Evolutionary conservation across 805 yeast species (phyloP).

Genomic region (Schwanniomyces polymorphus): DNA sequence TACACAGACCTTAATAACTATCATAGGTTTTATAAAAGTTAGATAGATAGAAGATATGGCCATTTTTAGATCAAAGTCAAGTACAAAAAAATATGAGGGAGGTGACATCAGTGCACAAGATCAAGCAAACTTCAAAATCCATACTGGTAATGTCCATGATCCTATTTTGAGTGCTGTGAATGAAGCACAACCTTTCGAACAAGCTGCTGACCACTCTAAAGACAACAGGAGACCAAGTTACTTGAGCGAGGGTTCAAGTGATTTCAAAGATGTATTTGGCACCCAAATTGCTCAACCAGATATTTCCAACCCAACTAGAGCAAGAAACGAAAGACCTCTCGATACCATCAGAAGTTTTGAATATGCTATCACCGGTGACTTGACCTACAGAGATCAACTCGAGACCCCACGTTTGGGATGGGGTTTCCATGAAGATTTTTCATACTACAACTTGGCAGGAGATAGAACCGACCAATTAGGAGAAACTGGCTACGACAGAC

Average conservation of each 20-base stretch:
- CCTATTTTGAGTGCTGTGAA: conserved; percentile 92
- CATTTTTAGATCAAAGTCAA: conserved; percentile 30
- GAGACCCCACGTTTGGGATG: conserved; percentile 82
- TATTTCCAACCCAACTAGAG: conserved; percentile 88
- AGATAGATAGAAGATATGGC: conserved; percentile 19
- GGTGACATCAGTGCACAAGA: conserved; percentile 24
- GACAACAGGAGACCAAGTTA: conserved; percentile 42
- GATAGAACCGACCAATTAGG: conserved; percentile 26
- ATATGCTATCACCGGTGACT: conserved; percentile 90
- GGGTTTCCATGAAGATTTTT: conserved; percentile 82
- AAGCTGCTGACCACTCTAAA: conserved; percentile 32
- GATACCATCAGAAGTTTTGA: conserved; percentile 95
- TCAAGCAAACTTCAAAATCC: conserved; percentile 51
- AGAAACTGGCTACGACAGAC: conserved; percentile 34
- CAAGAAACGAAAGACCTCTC: conserved; percentile 93
- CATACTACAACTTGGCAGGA: conserved; percentile 44
- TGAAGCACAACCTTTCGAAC: conserved; percentile 94
- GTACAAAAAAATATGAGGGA: conserved; percentile 24
- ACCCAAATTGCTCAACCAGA: conserved; percentile 76
- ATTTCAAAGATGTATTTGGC: conserved; percentile 83
- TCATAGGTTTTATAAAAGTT: background rate
- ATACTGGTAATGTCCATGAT: conserved; percentile 68
- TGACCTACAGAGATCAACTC: conserved; percentile 71
- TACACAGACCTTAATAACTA: background rate
- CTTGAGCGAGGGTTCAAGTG: conserved; percentile 49